Evolutionary conservation across 805 yeast species (phyloP), one percentile per base, ranked within the genome.

Genomic region (Starmerella kuoi): DNA sequence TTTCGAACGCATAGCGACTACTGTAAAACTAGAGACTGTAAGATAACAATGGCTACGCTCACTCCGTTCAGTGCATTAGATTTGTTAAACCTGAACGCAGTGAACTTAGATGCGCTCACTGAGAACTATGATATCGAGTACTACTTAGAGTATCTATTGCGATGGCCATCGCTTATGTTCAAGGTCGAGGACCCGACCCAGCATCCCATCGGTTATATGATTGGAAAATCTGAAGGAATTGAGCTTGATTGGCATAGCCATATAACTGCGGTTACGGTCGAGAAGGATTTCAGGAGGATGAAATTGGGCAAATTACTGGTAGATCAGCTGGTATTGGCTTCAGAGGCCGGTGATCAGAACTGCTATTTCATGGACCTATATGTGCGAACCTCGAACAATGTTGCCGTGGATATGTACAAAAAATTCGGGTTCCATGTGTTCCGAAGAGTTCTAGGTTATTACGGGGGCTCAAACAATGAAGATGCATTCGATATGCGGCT

Each of bases 161-260:
- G 73, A 40, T 87, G 96, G 95, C 97, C 98, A 5, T 70, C 85
- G 26, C 64, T 91, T 35, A 80, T 86, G 61, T 88, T 86, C 72
- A 80, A 85, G 57, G 74, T 87, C 9, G 64, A 63, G 2, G 43
- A 49, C 28, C 56, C 57, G 7, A 77, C 72, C 48, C 41, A 25
- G 19, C 20, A 35, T 17, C 55, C 65, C 12, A 61, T 66, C 0
- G 67, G 70, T 5, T 60, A 61, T 46, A 59, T 91, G 94, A 76
- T 91, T 76, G 97, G 93, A n/a, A 91, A 91, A 60, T 78, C 94
- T 1, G 98, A 91, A 59, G 98, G 98, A 0, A 67, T 67, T 28
- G 74, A 70, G 4, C 74, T 70, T 36, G 91, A 86, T 46, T 88
- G 96, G 95, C 99, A 91, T 57, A 75, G 94, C 1, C 99, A 91